Percentiles rank a stretch among this genome's conserved stretches.
Evolutionary conservation across 1,284 basidiomycete species (phyloP).

Genomic region (Fomitopsis schrenkii): DNA sequence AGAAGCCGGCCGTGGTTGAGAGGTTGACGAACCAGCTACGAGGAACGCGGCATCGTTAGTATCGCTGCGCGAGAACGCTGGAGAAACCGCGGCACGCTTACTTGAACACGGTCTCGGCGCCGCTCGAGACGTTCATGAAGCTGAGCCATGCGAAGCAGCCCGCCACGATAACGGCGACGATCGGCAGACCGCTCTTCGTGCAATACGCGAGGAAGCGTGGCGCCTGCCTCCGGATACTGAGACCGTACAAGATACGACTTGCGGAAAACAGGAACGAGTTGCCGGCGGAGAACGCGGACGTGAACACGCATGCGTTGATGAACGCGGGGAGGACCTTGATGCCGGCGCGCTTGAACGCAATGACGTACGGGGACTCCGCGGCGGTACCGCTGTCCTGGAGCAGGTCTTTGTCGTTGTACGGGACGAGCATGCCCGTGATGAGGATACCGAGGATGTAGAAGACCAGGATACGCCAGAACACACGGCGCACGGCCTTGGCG

Average conservation of each 20-base stretch:
- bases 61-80: background rate
- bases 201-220: slow-evolving; percentile 60
- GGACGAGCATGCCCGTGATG: slow-evolving; percentile 78
- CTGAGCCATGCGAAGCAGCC: slow-evolving; percentile 43
- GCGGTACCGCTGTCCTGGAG: slow-evolving; percentile 56
- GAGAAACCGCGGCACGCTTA: slow-evolving; percentile 12
- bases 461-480: slow-evolving; percentile 75
- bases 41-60: background rate
- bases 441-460: slow-evolving; percentile 77
- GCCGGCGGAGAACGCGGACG: slow-evolving; percentile 80
- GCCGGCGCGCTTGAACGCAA: slow-evolving; percentile 75
- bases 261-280: slow-evolving; percentile 80
- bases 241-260: slow-evolving; percentile 80
- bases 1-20: slow-evolving; percentile 55
- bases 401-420: slow-evolving; percentile 61
- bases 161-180: slow-evolving; percentile 46
- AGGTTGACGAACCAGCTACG: slow-evolving; percentile 53
- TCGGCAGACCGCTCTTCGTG: slow-evolving; percentile 72
- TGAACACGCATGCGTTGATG: slow-evolving; percentile 65
- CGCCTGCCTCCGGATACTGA: slow-evolving; percentile 75
- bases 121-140: slow-evolving; percentile 43
- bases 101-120: slow-evolving; percentile 35
- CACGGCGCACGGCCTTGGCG: slow-evolving; percentile 73
- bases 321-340: slow-evolving; percentile 71
- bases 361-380: slow-evolving; percentile 75